These are phyloP conservation scores for Dacryopinax primogenitus DNA, from an alignment of 768 basidiomycete genomes.

Conservation along the genomic window DNA sequence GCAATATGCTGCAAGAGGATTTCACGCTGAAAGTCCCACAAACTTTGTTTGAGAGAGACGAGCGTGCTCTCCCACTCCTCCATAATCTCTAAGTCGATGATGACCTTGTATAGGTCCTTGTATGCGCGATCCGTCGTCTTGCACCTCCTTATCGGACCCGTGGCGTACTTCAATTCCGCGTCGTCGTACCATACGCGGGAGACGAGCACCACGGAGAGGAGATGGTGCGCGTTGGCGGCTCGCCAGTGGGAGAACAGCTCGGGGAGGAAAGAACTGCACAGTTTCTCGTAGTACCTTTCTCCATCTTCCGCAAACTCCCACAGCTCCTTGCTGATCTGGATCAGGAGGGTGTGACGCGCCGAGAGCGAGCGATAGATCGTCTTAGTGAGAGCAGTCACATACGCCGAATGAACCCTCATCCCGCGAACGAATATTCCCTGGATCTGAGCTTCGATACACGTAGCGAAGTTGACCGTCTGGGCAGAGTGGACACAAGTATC, in stretches of 20 bases:
- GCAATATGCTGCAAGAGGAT: conserved; percentile 83
- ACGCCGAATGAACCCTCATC: conserved; percentile 63
- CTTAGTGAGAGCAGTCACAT: conserved; percentile 71
- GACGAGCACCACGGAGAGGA: conserved; percentile 85
- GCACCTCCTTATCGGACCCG: conserved; percentile 63
- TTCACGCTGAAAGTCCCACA: conserved; percentile 83
- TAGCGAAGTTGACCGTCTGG: conserved; percentile 77
- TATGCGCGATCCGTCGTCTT: conserved; percentile 52
- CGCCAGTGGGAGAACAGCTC: conserved; percentile 76
- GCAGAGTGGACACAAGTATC: conserved; percentile 70
- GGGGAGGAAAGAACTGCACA: conserved; percentile 93
- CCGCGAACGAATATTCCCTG: conserved; percentile 61
- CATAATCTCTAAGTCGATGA: conserved; percentile 80
- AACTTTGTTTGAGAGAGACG: conserved; percentile 73
- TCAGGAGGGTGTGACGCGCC: conserved; percentile 84
- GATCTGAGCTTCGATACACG: conserved; percentile 69
- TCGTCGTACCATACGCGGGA: conserved; percentile 71
- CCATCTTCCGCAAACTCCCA: conserved; percentile 97
- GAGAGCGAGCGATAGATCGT: conserved; percentile 80
- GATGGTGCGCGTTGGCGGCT: conserved; percentile 76
- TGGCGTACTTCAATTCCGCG: conserved; percentile 66
- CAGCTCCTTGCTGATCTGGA: conserved; percentile 89
- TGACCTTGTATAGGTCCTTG: conserved; percentile 94
- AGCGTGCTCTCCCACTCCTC: conserved; percentile 80
- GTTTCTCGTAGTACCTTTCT: conserved; percentile 90